These are phyloP conservation scores for Saturnispora bothae DNA, from an alignment of 805 yeast species.

Conservation along the genomic window DNA sequence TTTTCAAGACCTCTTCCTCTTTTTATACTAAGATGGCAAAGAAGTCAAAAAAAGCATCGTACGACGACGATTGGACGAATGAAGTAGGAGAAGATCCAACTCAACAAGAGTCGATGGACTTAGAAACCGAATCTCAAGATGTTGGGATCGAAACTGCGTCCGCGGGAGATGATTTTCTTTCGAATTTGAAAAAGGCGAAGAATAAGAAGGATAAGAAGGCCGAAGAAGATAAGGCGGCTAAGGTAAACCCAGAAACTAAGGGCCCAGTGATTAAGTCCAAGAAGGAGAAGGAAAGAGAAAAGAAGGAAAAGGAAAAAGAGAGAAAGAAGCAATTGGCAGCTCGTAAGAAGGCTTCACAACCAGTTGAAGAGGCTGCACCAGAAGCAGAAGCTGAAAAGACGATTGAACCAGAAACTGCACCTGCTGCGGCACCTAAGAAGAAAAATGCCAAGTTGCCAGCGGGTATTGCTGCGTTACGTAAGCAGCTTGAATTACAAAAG, in stretches of 20 bases:
- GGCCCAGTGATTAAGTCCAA: conserved; percentile 77
- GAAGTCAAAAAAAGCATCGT: conserved; percentile 52
- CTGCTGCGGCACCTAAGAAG: conserved; percentile 31
- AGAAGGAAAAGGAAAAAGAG: conserved; percentile 86
- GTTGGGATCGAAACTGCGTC: conserved; percentile 23
- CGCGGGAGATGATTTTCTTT: conserved; percentile 52
- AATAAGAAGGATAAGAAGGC: conserved; percentile 64
- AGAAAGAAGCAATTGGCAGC: conserved; percentile 85
- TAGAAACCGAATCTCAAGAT: conserved; percentile 16
- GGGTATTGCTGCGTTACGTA: conserved; percentile 82
- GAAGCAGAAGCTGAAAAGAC: conserved; percentile 34
- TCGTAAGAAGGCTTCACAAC: conserved; percentile 56
- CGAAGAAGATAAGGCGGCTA: conserved; percentile 34
- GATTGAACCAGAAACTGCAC: conserved; percentile 26
- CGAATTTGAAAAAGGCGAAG: conserved; percentile 72
- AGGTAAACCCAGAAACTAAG: conserved; percentile 14
- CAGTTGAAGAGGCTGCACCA: conserved; percentile 12
- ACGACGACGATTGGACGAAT: conserved; percentile 76
- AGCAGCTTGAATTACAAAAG: conserved; percentile 80
- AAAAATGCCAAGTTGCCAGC: conserved; percentile 78
- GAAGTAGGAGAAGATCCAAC: conserved; percentile 45
- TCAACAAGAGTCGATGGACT: conserved; percentile 38
- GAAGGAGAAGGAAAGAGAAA: conserved; percentile 90
- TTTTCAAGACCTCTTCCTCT: no score
- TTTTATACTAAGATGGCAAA: conserved; percentile 13